A percentile compares a stretch with the other conserved stretches of the same genome.
phyloP scores from a whole-genome alignment of 2,329 filamentous ascomycete species.

The Xylariaceae sp. region DNA sequence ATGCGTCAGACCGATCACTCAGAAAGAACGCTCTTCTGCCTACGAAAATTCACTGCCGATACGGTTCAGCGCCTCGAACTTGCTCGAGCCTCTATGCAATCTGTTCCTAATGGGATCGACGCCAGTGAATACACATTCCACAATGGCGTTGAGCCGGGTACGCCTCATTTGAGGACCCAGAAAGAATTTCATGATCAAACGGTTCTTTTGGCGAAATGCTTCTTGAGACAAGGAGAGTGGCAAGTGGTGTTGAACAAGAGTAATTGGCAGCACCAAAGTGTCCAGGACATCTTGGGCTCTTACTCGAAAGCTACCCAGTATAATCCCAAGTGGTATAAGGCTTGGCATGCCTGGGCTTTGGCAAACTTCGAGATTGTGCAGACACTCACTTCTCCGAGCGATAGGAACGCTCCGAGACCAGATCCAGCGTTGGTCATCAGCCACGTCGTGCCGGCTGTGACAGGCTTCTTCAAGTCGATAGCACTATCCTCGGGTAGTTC shows the following conservation, averaged over 20 bases:
- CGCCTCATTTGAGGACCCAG: constrained; percentile 47
- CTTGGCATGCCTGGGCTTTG: constrained; percentile 97
- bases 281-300: constrained; percentile 82
- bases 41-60: constrained; percentile 57
- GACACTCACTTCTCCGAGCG: constrained; percentile 62
- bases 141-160: constrained; percentile 40
- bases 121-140: constrained; percentile 48
- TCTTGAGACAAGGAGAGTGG: constrained; percentile 95
- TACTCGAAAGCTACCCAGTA: constrained; percentile 91
- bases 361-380: constrained; percentile 99
- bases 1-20: constrained; percentile 41
- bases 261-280: constrained; percentile 81
- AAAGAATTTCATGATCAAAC: constrained; percentile 56
- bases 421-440: constrained; percentile 69
- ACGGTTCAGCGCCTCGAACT: constrained; percentile 51
- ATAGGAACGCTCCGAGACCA: constrained; percentile 43
- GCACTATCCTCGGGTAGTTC: constrained; percentile 86
- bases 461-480: constrained; percentile 97
- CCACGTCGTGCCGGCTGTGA: constrained; percentile 89
- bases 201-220: constrained; percentile 85
- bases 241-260: constrained; percentile 78
- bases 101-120: constrained; percentile 44
- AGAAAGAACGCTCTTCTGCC: constrained; percentile 53
- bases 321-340: constrained; percentile 95
- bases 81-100: constrained; percentile 43